A percentile compares a stretch with the other conserved stretches of the same genome.
Conservation (phyloP, 2,329 filamentous ascomycete species). For the Trichothecium sympodiale region DNA sequence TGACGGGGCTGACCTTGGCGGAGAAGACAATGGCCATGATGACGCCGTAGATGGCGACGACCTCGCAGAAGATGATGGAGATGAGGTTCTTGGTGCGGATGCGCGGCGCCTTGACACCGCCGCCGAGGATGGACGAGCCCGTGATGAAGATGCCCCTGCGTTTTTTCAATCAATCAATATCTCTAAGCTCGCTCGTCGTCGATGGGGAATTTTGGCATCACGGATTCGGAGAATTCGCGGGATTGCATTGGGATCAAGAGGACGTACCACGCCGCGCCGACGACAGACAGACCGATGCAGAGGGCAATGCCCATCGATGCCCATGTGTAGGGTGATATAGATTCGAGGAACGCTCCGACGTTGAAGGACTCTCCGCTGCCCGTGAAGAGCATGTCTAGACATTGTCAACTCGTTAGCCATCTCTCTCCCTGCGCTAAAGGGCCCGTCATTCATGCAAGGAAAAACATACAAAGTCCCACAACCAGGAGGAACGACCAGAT, state of each 20-base stretch:
- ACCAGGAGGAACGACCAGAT: slow-evolving; percentile 57
- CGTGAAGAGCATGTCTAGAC: slow-evolving; percentile 93
- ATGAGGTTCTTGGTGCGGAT: slow-evolving; percentile 99
- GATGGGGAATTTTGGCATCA: too few relatives aligned
- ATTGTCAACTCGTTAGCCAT: slow-evolving; percentile 6
- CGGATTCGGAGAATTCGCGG: too few relatives aligned
- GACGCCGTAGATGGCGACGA: slow-evolving; percentile 98
- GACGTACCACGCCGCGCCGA: slow-evolving; percentile 88
- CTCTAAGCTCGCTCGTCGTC: too few relatives aligned
- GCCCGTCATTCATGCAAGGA: too few relatives aligned
- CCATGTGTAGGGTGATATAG: slow-evolving; percentile 90
- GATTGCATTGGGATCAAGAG: slow-evolving; percentile 1
- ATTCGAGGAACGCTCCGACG: slow-evolving; percentile 90
- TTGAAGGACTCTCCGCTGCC: slow-evolving; percentile 94
- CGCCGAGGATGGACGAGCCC: slow-evolving; percentile 92
- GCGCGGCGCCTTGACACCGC: slow-evolving; percentile 88
- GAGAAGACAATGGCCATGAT: slow-evolving; percentile 99
- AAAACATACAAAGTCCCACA: slow-evolving; percentile 64
- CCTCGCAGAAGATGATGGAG: slow-evolving; percentile 99
- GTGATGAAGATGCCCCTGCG: slow-evolving; percentile 96
- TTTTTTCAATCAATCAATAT: background rate
- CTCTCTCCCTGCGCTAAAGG: slow-evolving; percentile 1
- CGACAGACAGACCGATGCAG: slow-evolving; percentile 91
- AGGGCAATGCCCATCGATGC: slow-evolving; percentile 81
- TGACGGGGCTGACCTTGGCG: slow-evolving; percentile 63